Percentiles rank a stretch among this genome's conserved stretches.
phyloP scores from a whole-genome alignment of 78 protist species.

The Pigoraptor vietnamica region DNA sequence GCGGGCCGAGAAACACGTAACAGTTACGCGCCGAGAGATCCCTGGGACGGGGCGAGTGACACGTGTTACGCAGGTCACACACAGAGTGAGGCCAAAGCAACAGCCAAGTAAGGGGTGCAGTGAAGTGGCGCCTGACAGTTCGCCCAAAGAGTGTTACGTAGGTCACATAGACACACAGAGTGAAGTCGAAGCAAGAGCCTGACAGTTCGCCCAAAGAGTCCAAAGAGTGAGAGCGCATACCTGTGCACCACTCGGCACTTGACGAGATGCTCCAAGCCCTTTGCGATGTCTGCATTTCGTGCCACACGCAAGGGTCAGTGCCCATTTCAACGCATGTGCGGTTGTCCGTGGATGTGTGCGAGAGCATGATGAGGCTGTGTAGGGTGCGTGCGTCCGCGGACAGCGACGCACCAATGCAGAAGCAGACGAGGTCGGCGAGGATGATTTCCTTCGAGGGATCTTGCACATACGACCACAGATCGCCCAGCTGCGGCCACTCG shows the following conservation, averaged over 20 bases:
- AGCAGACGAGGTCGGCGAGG: neutral
- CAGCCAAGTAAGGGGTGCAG: too few relatives aligned
- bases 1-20: neutral
- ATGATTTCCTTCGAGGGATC: neutral
- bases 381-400: too few relatives aligned
- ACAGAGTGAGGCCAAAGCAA: neutral
- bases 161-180: neutral
- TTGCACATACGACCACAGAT: neutral
- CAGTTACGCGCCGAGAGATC: neutral
- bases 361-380: too few relatives aligned
- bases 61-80: neutral
- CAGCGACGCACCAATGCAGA: neutral
- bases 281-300: neutral
- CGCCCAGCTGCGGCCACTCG: neutral
- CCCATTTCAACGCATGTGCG: neutral
- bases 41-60: neutral
- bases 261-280: neutral
- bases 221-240: neutral
- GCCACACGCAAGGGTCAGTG: neutral
- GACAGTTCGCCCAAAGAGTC: too few relatives aligned
- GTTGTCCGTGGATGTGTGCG: too few relatives aligned
- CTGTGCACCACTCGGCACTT: neutral
- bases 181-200: too few relatives aligned
- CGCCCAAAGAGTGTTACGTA: too few relatives aligned
- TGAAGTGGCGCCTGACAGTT: too few relatives aligned